Conservation (phyloP, 768 basidiomycete species). For the Suillus americanus region DNA sequence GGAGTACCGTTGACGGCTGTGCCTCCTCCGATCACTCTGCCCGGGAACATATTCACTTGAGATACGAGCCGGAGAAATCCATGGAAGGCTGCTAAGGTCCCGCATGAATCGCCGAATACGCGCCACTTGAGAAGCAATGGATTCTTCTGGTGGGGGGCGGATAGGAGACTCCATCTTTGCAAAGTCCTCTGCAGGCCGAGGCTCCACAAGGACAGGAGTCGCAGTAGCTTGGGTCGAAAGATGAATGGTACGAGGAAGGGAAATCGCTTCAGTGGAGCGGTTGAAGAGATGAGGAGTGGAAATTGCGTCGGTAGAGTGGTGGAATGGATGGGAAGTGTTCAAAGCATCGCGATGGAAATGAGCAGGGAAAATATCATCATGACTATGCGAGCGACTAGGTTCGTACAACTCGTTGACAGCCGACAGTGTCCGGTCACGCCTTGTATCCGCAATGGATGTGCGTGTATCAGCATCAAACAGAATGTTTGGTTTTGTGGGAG, state of each 20-base stretch:
- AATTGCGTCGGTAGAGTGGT: neutral
- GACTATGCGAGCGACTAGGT: neutral
- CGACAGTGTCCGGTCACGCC: neutral
- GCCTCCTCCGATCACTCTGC: conserved; percentile 26
- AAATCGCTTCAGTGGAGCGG: neutral
- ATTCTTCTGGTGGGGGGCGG: conserved; percentile 37
- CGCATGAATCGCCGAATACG: conserved; percentile 37
- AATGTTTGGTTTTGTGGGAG: neutral
- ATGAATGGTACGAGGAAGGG: conserved; percentile 5
- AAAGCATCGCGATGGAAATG: neutral
- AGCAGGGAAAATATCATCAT: neutral
- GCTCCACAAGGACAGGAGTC: conserved; percentile 42
- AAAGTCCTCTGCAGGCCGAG: conserved; percentile 44
- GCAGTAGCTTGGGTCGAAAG: conserved; percentile 19
- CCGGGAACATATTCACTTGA: conserved; percentile 50
- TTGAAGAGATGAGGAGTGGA: neutral
- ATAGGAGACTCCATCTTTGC: conserved; percentile 47
- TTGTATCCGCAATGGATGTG: conserved; percentile 8
- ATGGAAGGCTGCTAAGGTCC: conserved; percentile 43
- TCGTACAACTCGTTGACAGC: conserved; percentile 3
- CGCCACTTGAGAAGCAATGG: conserved; percentile 34
- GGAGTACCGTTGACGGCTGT: conserved; percentile 24
- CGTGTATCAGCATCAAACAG: neutral
- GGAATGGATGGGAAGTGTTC: conserved; percentile 1
- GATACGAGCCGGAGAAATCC: conserved; percentile 45